A percentile compares a stretch with the other conserved stretches of the same genome.
Evolutionary conservation across 2,329 filamentous ascomycete species (phyloP).

Genomic region (Macrophomina pseudophaseolina): DNA sequence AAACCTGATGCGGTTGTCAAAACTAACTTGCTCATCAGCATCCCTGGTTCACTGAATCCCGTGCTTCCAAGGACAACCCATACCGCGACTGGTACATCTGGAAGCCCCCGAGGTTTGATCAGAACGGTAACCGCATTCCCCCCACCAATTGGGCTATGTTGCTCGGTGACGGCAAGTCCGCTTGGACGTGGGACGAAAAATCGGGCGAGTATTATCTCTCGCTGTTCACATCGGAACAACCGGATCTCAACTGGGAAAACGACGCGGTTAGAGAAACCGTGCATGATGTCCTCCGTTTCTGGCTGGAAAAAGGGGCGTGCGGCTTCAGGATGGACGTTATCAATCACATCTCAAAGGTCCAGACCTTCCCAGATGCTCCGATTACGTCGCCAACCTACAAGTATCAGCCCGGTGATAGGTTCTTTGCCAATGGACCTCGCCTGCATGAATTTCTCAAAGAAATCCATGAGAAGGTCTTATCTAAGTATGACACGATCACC

Average conservation of each 20-base stretch:
- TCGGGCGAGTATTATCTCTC: slow-evolving; percentile 55
- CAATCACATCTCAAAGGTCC: slow-evolving; percentile 54
- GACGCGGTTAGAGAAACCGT: slow-evolving; percentile 51
- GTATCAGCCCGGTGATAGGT: slow-evolving; percentile 55
- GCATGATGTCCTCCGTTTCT: slow-evolving; percentile 54
- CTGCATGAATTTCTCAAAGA: slow-evolving; percentile 64
- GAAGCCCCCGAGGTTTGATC: slow-evolving; percentile 61
- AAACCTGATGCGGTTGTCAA: too few species aligned
- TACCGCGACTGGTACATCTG: slow-evolving; percentile 77
- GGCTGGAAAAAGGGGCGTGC: slow-evolving; percentile 53
- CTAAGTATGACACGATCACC: slow-evolving; percentile 63
- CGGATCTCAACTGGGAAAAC: slow-evolving; percentile 57
- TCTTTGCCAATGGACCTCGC: slow-evolving; percentile 63
- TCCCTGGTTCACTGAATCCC: slow-evolving; percentile 72
- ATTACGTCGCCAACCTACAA: slow-evolving; percentile 46
- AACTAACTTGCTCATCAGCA: slow-evolving; percentile 51
- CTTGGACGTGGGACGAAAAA: slow-evolving; percentile 54
- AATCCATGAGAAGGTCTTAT: slow-evolving; percentile 58
- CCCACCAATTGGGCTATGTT: slow-evolving; percentile 60
- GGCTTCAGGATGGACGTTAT: slow-evolving; percentile 57
- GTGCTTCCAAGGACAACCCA: slow-evolving; percentile 64
- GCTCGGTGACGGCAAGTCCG: slow-evolving; percentile 45
- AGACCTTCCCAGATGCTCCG: slow-evolving; percentile 49
- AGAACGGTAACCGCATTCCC: slow-evolving; percentile 59
- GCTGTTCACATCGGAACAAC: slow-evolving; percentile 54